Evolutionary conservation across 495 filamentous ascomycete species (phyloP).

Genomic region (Penicillium mononematosum): DNA sequence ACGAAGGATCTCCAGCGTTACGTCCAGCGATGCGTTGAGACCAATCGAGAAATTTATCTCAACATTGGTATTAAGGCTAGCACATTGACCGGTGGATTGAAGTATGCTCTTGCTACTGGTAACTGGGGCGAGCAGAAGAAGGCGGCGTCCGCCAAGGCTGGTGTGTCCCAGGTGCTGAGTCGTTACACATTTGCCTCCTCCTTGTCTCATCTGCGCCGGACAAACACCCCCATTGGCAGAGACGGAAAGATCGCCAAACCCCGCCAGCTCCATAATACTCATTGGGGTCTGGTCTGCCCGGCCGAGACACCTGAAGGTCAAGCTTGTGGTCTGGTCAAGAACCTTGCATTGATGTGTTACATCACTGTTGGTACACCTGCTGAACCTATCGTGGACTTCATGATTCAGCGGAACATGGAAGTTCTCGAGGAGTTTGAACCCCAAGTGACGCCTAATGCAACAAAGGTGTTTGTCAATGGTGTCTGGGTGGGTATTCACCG

Average conservation of each 20-base stretch:
- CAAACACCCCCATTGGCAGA: slow-evolving; percentile 95
- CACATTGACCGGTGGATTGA: slow-evolving; percentile 87
- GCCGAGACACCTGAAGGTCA: slow-evolving; percentile 98
- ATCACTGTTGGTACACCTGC: slow-evolving; percentile 90
- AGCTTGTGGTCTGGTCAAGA: slow-evolving; percentile 98
- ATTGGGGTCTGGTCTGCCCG: slow-evolving; percentile 97
- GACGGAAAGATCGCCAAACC: slow-evolving; percentile 99
- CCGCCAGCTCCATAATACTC: slow-evolving; percentile 95
- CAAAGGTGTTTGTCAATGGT: slow-evolving; percentile 97
- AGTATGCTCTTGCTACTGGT: slow-evolving; percentile 96
- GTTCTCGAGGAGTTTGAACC: slow-evolving; percentile 95
- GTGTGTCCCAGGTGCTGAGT: slow-evolving; percentile 97
- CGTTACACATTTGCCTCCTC: slow-evolving; percentile 97
- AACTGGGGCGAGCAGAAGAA: slow-evolving; percentile 99
- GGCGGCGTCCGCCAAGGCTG: slow-evolving; percentile 86
- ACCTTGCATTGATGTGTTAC: slow-evolving; percentile 95
- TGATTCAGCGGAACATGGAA: slow-evolving; percentile 93
- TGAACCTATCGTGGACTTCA: slow-evolving; percentile 89
- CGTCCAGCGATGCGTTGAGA: slow-evolving; percentile 87
- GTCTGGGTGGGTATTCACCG: slow-evolving; percentile 91
- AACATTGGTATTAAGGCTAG: slow-evolving; percentile 86
- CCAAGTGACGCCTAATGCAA: slow-evolving; percentile 80
- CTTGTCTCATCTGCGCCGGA: slow-evolving; percentile 91
- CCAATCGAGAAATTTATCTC: slow-evolving; percentile 80
- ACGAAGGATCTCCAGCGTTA: slow-evolving; percentile 86